Evolutionary conservation across 108 stramenopile genomes (phyloP), one percentile per base, ranked within the genome.

Genomic region (Cylindrotheca closterium): DNA sequence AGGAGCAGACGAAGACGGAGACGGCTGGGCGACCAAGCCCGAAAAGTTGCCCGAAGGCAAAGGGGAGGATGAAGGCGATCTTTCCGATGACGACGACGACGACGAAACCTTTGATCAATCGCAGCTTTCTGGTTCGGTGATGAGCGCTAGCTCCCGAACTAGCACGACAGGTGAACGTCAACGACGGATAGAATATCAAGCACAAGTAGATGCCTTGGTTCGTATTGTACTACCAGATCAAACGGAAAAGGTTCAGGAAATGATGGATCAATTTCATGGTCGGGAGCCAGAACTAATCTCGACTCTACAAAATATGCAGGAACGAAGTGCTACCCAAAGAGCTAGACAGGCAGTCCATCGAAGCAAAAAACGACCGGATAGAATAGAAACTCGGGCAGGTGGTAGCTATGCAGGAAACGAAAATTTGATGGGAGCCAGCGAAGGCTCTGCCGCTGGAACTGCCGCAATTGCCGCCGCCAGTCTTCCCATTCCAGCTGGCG

Each of bases 191-290:
- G 81, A 87, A 56, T 82, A 84, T 47, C 68, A 81, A 47, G 73
- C 77, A 2, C 81, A 92, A 78, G 87, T 92, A 15, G 88, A 87
- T 37, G 86, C 80, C 1, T 55, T 92, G 3, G 87, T 92, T 21
- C 68, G 79, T 22, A 60, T 77, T 4, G 83, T 87, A 34, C 82
- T 88, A 25, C 91, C 91, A 0, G 87, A 92, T 46, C 87, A 92
- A 65, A 65, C 78, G 7, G 87, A 89, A 30, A 89, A 92, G 63
- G 71, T 92, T 10, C 82, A 87, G 51, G 84, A 79, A 22, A 92
- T 92, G 91, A 70, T 92, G 65, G 84, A 78, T 22, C 84, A 92
- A 59, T 92, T 92, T 66, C 67, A 77, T 30, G 91, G 91, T 26
- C 66, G 91, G 5, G 91, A 92, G 54, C 84, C 84, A 50, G 91